These are phyloP conservation scores for Sporothrix inflata DNA, from an alignment of 2,329 filamentous ascomycete genomes.

Conservation along the genomic window DNA sequence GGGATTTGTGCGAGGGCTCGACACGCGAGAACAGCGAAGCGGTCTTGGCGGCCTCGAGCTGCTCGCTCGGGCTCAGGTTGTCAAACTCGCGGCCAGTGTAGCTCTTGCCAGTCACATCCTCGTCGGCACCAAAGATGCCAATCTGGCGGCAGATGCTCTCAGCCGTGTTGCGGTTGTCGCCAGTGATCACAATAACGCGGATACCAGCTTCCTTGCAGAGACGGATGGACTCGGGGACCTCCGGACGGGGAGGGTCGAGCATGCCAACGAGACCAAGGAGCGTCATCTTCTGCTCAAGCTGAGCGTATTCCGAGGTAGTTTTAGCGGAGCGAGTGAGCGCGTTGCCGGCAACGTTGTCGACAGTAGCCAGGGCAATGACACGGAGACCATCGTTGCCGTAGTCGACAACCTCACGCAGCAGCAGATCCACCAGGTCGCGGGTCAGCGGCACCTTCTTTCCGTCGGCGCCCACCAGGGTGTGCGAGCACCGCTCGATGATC, in stretches of 20 bases:
- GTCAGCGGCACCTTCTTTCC: slow-evolving; percentile 77
- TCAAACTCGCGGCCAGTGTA: slow-evolving; percentile 96
- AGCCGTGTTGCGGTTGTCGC: slow-evolving; percentile 96
- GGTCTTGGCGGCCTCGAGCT: slow-evolving; percentile 79
- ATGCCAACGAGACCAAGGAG: slow-evolving; percentile 92
- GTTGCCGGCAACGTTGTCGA: slow-evolving; percentile 74
- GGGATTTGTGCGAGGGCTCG: slow-evolving; percentile 96
- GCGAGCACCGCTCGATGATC: slow-evolving; percentile 87
- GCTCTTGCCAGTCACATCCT: slow-evolving; percentile 88
- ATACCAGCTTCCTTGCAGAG: slow-evolving; percentile 94
- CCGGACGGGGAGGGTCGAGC: slow-evolving; percentile 92
- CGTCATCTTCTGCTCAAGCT: slow-evolving; percentile 92
- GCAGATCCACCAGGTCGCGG: slow-evolving; percentile 67
- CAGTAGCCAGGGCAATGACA: slow-evolving; percentile 87
- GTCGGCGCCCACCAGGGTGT: slow-evolving; percentile 74
- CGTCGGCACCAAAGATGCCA: slow-evolving; percentile 75
- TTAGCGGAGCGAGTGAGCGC: slow-evolving; percentile 74
- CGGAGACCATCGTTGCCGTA: slow-evolving; percentile 93
- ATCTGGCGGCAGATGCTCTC: slow-evolving; percentile 98
- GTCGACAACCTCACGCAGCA: slow-evolving; percentile 79
- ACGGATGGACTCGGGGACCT: slow-evolving; percentile 82
- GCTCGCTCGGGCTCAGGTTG: slow-evolving; percentile 73
- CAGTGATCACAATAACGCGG: slow-evolving; percentile 95
- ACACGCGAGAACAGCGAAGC: slow-evolving; percentile 95
- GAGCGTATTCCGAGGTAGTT: slow-evolving; percentile 78